phyloP scores from a whole-genome alignment of 2,329 filamentous ascomycete species.

The Nemania diffusa region DNA sequence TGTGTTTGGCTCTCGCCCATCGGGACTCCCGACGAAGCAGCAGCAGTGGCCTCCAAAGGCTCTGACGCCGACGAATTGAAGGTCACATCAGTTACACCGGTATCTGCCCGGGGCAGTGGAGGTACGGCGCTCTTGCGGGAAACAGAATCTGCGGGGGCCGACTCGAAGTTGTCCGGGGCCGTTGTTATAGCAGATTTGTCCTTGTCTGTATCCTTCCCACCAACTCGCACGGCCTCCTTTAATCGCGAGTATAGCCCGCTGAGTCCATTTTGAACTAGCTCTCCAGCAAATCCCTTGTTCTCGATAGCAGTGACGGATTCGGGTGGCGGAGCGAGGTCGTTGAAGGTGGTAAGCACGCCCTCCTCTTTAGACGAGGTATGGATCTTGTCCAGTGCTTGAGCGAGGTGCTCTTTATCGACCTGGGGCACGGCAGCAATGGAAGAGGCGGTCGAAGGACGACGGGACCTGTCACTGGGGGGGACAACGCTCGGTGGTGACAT shows the following conservation, averaged over 20 bases:
- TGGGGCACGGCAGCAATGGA: constrained; percentile 61
- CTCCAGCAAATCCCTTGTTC: constrained; percentile 74
- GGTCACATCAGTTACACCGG: constrained; percentile 50
- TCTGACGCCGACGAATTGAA: constrained; percentile 51
- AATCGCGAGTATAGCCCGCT: constrained; percentile 90
- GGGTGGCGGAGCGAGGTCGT: constrained; percentile 83
- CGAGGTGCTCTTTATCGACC: constrained; percentile 77
- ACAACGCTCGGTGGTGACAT: constrained; percentile 51
- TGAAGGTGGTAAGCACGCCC: constrained; percentile 88
- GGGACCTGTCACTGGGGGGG: constrained; percentile 49
- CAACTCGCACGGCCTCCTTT: constrained; percentile 80
- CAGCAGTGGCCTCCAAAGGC: constrained; percentile 47
- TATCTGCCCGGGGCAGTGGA: constrained; percentile 57
- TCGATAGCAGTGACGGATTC: constrained; percentile 68
- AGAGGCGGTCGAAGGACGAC: constrained; percentile 54
- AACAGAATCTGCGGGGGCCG: constrained; percentile 55
- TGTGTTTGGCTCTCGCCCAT: constrained; percentile 57
- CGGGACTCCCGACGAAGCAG: constrained; percentile 52
- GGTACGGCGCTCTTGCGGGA: constrained; percentile 57
- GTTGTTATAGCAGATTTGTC: constrained; percentile 39
- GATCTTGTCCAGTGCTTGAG: constrained; percentile 84
- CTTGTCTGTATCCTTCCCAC: constrained; percentile 59
- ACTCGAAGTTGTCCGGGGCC: constrained; percentile 45
- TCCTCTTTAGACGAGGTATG: constrained; percentile 89
- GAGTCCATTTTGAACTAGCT: constrained; percentile 84